Base-by-base conservation (phyloP, 2,329 filamentous ascomycete species). In the Aspergillus hortae region DNA sequence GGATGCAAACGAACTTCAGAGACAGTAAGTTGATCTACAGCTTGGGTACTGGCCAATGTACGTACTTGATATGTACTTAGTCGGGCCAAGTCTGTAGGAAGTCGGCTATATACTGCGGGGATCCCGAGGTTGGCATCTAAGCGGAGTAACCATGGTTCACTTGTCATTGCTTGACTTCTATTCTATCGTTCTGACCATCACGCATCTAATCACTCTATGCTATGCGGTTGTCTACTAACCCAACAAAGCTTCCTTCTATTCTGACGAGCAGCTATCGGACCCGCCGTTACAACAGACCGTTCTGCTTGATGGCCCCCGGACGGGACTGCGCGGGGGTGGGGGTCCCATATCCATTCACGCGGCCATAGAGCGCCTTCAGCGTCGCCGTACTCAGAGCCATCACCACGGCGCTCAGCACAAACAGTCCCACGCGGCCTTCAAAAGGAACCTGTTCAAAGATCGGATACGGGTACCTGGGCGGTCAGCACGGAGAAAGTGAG, bases 401-500 rank as follows among this genome's bases (percentile, higher is more conserved):
- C 14, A 89, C 70, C 1, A 80, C 64, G 1, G 89, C 90, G 40
- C 88, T 88, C 15, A 82, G 73, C 1, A 77, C 78, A 60, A 95
- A 95, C 9, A 95, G 75, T 0, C 81, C 72, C 7, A 85, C 74
- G 17, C 92, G 81, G 64, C 90, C 85, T 45, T 74, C 66, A 0
- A 84, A 87, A 46, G 77, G 79, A 40, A 95, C 74, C 42, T 88
- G 67, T 7, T 78, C 85, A 57, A 96, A 92, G 23, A 96, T 80
- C 1, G 92, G 91, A 69, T 96, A 96, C 0, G 91, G 90, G 61
- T 95, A 95, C 77, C 85, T 88, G 60, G 69, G 19, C 9, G 35
- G 46, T 61, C 21, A 58, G 51, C 15, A 3, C 7, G 2, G 7
- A 19, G 23, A n/a, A 6, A 12, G 12, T 2, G 11, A n/a, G 7